Conservation (phyloP, 2,329 filamentous ascomycete genomes). For the Geosmithia morbida region DNA sequence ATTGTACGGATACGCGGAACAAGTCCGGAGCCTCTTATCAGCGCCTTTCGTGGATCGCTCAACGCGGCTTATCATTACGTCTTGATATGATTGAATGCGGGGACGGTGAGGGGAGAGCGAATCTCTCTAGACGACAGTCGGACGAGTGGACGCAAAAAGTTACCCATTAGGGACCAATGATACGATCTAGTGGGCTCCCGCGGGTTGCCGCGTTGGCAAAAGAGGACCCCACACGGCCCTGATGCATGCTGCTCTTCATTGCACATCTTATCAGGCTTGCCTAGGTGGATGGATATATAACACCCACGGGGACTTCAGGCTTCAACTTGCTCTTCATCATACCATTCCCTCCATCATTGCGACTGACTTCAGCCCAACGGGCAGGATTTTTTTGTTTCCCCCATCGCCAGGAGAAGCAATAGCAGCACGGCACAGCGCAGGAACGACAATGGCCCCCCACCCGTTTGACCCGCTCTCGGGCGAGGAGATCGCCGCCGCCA, state of each 20-base stretch:
- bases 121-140: not conserved
- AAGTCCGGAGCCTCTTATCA: not conserved
- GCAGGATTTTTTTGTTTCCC: not conserved
- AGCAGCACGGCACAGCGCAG: not conserved
- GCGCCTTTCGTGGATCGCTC: not conserved
- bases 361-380: no score
- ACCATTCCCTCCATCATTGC: not conserved
- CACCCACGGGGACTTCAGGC: not conserved
- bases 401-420: not conserved
- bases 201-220: not conserved
- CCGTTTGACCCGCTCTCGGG: slow-evolving; percentile 66
- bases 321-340: not conserved
- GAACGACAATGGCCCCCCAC: slow-evolving; percentile 22
- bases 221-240: not conserved
- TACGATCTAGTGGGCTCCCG: not conserved
- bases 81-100: not conserved
- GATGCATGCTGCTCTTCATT: not conserved
- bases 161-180: not conserved
- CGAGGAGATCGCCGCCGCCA: slow-evolving; percentile 58
- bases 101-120: not conserved
- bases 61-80: not conserved
- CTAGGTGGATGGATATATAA: not conserved
- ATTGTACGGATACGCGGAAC: no score
- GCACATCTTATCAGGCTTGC: not conserved
- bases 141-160: not conserved